phyloP scores from a whole-genome alignment of 2,329 filamentous ascomycete species.

The Phialemoniopsis sp. region DNA sequence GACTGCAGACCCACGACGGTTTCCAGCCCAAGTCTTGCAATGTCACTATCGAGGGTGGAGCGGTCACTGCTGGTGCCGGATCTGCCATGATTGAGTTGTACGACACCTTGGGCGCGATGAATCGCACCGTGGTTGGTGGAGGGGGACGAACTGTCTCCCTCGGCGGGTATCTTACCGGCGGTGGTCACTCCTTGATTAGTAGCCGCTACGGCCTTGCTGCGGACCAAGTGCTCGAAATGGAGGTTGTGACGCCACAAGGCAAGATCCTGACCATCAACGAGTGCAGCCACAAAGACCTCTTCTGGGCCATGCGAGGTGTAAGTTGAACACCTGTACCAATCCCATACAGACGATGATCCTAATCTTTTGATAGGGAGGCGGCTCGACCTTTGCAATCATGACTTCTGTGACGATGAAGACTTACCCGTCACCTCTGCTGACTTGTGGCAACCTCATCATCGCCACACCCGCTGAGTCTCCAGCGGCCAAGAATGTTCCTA shows the following conservation, averaged over 20 bases:
- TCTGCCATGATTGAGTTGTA: conserved; percentile 44
- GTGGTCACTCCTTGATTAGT: conserved; percentile 50
- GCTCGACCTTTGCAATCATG: conserved; percentile 57
- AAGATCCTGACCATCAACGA: conserved; percentile 44
- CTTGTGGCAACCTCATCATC: conserved; percentile 14
- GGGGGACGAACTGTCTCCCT: conserved; percentile 49
- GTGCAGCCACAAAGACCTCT: conserved; percentile 49
- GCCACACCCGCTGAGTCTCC: conserved; percentile 18
- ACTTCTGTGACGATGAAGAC: conserved; percentile 52
- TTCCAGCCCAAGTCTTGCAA: conserved; percentile 36
- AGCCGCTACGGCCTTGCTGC: conserved; percentile 52
- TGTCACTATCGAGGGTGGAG: conserved; percentile 34
- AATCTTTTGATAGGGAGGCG: conserved; percentile 44
- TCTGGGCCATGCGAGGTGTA: conserved; percentile 59
- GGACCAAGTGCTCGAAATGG: conserved; percentile 55
- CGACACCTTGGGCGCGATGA: conserved; percentile 31
- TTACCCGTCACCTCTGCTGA: conserved; percentile 34
- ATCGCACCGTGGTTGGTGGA: conserved; percentile 48
- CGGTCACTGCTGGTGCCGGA: conserved; percentile 49
- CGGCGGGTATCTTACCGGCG: conserved; percentile 56
- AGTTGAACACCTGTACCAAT: conserved; percentile 11
- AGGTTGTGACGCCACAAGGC: conserved; percentile 48
- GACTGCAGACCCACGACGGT: conserved; percentile 27
- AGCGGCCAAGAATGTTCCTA: conserved; percentile 27
- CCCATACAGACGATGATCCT: background rate